Conservation (phyloP, 495 filamentous ascomycete species). For the Glutinoglossum americanum region DNA sequence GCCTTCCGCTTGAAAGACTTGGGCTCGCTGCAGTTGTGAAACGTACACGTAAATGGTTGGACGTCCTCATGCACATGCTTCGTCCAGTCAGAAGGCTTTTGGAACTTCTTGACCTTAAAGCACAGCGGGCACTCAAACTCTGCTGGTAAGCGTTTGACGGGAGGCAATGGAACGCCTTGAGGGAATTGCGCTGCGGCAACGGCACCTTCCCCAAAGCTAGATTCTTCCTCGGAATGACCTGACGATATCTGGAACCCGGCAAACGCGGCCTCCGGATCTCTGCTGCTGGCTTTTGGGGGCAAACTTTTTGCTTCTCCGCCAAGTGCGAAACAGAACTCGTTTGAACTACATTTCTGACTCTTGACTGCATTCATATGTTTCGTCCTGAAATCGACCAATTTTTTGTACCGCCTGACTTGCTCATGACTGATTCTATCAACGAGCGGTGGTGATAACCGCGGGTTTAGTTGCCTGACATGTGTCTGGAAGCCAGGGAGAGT, state of each 20-base stretch:
- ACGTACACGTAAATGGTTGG: conserved; percentile 89
- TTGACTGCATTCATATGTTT: conserved; percentile 42
- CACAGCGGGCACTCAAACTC: conserved; percentile 87
- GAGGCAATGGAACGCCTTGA: conserved; percentile 59
- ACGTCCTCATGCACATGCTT: conserved; percentile 95
- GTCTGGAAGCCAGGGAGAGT: conserved; percentile 55
- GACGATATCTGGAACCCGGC: conserved; percentile 29
- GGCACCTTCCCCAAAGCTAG: conserved; percentile 29
- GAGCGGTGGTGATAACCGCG: conserved; percentile 41
- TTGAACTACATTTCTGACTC: conserved; percentile 33
- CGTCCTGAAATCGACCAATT: conserved; percentile 45
- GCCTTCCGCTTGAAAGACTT: conserved; percentile 96
- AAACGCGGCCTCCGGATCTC: conserved; percentile 16
- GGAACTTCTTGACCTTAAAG: conserved; percentile 73
- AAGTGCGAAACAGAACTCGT: conserved; percentile 36
- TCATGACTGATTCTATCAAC: conserved; percentile 69
- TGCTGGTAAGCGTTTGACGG: conserved; percentile 55
- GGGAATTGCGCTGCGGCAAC: conserved; percentile 57
- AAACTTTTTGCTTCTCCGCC: conserved; percentile 36
- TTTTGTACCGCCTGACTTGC: conserved; percentile 59
- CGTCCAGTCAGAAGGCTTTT: conserved; percentile 94
- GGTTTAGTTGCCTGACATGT: conserved; percentile 54
- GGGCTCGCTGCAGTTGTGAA: conserved; percentile 60
- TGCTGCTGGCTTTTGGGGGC: conserved; percentile 13
- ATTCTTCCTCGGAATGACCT: conserved; percentile 24